Base-by-base conservation (phyloP, 2,329 filamentous ascomycete genomes). In the Trichoderma harzianum region DNA sequence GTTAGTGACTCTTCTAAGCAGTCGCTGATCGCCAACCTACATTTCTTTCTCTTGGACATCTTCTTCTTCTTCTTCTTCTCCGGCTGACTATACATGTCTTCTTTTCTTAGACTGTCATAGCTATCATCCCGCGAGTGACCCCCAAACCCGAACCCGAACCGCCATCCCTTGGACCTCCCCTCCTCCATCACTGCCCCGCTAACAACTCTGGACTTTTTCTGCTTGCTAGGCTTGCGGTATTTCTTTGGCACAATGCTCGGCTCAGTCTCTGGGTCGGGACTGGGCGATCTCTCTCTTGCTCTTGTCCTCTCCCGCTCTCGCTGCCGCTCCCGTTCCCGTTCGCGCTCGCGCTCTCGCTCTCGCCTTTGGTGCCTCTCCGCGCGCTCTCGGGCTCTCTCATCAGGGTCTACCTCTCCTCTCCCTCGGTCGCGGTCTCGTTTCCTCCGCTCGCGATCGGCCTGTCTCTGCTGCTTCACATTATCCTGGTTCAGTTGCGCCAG, bases 161-260 rank as follows among this genome's bases (percentile, higher is more conserved):
- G 28, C 68, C 43, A 80, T 12, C 66, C 62, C 24, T 75, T 78
- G 7, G 80, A 80, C n/a, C 83, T 81, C 0, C 91, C 91, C 78
- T 93, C 91, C 77, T 93, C 92, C 75, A 92, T 83, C 21, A 91
- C 82, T 0, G 90, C 90, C 24, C 91, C 91, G 74, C 91, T 93
- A 24, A 92, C 90, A n/a, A 92, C 84, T 73, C 92, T 84, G 71
- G 85, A 86, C 77, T 89, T 88, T 74, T 85, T 86, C 55, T 69
- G 66, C n/a, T 58, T 58, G 53, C 57, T 51, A 80, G 80, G 64
- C 82, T 81, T 67, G 78, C 78, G 16, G 79, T 80, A 73, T 76
- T 83, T 53, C 81, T 79, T 69, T 11, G 66, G 66, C n/a, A 58
- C 57, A 36, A 69, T 69, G 16, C 24, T 43, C 12, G 82, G 79